Percentiles rank a stretch among this genome's conserved stretches.
Conservation (phyloP, 148 eudicot species). For the Vaccinium macrocarpon region DNA sequence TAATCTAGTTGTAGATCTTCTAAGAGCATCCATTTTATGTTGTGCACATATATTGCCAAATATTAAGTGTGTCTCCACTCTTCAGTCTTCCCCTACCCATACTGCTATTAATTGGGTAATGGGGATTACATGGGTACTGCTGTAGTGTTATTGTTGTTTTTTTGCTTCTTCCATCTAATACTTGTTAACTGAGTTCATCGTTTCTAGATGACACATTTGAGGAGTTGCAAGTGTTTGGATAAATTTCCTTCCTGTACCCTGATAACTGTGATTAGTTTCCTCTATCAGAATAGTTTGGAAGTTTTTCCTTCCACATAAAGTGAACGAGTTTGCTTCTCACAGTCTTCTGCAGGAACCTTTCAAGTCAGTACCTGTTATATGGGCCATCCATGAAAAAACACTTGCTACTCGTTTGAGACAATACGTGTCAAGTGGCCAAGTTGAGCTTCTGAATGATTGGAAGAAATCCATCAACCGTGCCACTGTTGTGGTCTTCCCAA, state of each 20-base stretch:
- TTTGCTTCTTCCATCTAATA: neutral
- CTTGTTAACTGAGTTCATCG: neutral
- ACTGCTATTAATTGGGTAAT: neutral
- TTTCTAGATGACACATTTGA: neutral
- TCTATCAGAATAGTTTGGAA: neutral
- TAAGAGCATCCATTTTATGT: neutral
- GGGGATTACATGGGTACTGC: neutral
- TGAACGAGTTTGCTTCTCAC: slow-evolving; percentile 47
- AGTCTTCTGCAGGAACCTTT: slow-evolving; percentile 79
- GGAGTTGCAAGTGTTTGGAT: neutral
- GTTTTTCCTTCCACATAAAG: slow-evolving; percentile 3
- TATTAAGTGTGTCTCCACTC: neutral
- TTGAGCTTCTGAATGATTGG: slow-evolving; percentile 59
- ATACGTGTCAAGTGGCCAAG: slow-evolving; percentile 42
- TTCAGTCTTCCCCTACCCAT: neutral
- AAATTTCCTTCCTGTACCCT: neutral
- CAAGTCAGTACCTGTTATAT: slow-evolving; percentile 49
- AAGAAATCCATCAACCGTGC: slow-evolving; percentile 60
- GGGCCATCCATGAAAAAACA: slow-evolving; percentile 52
- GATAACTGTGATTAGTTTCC: neutral
- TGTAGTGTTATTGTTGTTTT: neutral
- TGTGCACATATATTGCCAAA: neutral
- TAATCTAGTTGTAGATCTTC: too few relatives aligned
- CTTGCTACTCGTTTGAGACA: slow-evolving; percentile 55
- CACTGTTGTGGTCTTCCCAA: slow-evolving; percentile 70